Evolutionary conservation across 2,329 filamentous ascomycete genomes (phyloP).

Genomic region (Neurospora sp.): DNA sequence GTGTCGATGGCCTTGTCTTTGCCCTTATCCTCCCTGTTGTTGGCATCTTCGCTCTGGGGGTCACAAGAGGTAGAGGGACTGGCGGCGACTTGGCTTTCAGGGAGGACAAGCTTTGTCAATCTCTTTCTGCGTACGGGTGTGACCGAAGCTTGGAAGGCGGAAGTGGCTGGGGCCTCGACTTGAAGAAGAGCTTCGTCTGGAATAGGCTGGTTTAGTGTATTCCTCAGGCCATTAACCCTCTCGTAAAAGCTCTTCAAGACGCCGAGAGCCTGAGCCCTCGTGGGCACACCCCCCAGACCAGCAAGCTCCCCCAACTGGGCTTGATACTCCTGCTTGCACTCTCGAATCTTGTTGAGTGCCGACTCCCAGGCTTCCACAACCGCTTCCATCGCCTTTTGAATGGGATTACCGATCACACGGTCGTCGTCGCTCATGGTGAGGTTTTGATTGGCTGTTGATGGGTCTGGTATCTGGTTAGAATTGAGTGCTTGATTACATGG

Average conservation of each 20-base stretch:
- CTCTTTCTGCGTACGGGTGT: neutral
- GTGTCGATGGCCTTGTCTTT: neutral
- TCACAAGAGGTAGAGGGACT: neutral
- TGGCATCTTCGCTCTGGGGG: neutral
- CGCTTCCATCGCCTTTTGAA: neutral
- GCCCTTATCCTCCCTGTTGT: neutral
- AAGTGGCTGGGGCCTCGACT: neutral
- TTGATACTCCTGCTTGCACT: neutral
- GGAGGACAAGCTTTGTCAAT: neutral
- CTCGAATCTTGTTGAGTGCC: neutral
- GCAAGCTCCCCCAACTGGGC: neutral
- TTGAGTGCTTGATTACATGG: neutral
- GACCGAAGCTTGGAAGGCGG: neutral
- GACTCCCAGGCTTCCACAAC: neutral
- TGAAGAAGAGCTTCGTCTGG: neutral
- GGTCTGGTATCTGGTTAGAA: neutral
- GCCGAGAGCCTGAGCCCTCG: neutral
- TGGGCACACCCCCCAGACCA: neutral
- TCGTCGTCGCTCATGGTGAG: neutral
- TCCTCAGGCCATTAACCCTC: neutral
- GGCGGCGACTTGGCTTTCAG: neutral
- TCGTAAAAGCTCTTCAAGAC: neutral
- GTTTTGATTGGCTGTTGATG: neutral
- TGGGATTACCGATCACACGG: neutral
- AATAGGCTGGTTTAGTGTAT: neutral